Evolutionary conservation across 1,284 basidiomycete genomes (phyloP), one percentile per base, ranked within the genome.

Genomic region (Cryptococcus sp.): DNA sequence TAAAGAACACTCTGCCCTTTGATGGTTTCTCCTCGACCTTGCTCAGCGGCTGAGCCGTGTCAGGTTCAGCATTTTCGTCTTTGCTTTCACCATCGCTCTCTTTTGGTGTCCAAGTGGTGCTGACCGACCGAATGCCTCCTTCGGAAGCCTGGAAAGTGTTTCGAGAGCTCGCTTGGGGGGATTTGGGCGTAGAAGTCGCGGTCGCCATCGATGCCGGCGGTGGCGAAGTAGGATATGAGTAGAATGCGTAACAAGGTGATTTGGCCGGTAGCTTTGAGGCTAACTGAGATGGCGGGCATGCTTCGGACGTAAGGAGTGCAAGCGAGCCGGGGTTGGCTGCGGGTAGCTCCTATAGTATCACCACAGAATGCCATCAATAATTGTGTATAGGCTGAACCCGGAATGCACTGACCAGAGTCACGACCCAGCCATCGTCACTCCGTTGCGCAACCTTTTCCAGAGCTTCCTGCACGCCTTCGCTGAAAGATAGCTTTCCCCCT

Each of bases 181-280:
- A 43, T 58, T 66, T 66, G n/a, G 63, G 23, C 4, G 57, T 34
- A 40, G 63, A 52, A 34, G 29, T 34, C 3, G 29, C 5, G 29
- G 5, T 2, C 13, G 29, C 29, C 29, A 13, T 34, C 6, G 53
- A 57, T 10, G 55, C 50, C 13, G 65, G 25, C 1, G 64, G 47
- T 3, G 65, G 54, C 13, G 80, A 78, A 64, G 66, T 85, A 80
- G 55, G 84, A 80, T 86, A 91, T 1, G 86, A 85, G 67, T 89
- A 89, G 72, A 93, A 83, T 8, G 86, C 85, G 73, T 85, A 93
- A 46, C 65, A 69, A 5, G 77, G 77, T 46, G 74, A 69, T 62
- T 74, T 77, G 22, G 64, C 51, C 0, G 77, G 76, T 2, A 79
- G 56, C 57, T 75, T 75, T 23, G 66, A 66, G 11, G 73, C 58